A percentile compares a stretch with the other conserved stretches of the same genome.
Conservation (phyloP, 2,329 filamentous ascomycete genomes). For the Allantophomopsis cytisporea region DNA sequence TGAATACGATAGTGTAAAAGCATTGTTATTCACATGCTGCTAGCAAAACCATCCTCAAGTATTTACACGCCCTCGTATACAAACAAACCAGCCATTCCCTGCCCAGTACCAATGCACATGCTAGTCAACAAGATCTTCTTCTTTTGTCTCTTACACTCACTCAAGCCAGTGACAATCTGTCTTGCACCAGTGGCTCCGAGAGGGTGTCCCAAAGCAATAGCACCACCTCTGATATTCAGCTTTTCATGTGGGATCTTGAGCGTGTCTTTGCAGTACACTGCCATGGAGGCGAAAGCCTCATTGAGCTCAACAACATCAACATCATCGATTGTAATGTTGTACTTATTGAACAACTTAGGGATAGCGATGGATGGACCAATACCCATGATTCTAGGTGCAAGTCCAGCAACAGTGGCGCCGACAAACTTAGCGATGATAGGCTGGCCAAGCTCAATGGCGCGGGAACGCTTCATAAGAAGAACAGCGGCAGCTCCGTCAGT, state of each 20-base stretch:
- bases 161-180: conserved; percentile 82
- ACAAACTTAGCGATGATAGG: conserved; percentile 93
- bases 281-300: conserved; percentile 97
- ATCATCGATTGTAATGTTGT: conserved; percentile 66
- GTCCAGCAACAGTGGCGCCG: conserved; percentile 77
- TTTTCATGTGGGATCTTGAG: conserved; percentile 60
- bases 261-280: conserved; percentile 75
- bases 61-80: conserved; percentile 33
- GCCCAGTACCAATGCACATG: conserved; percentile 69
- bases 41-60: too few species aligned
- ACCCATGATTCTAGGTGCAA: conserved; percentile 92
- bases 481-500: conserved; percentile 88
- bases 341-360: conserved; percentile 72
- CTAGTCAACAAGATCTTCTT: conserved; percentile 87
- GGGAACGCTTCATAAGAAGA: conserved; percentile 88
- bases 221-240: conserved; percentile 71
- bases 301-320: conserved; percentile 89
- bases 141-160: conserved; percentile 69
- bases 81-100: conserved; percentile 55
- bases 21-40: too few species aligned
- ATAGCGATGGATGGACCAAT: conserved; percentile 68
- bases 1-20: too few species aligned
- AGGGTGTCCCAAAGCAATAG: conserved; percentile 73
- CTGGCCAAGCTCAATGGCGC: conserved; percentile 73
- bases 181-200: conserved; percentile 66